Base-by-base conservation (phyloP, 1,284 basidiomycete genomes). In the Trametes sp. region DNA sequence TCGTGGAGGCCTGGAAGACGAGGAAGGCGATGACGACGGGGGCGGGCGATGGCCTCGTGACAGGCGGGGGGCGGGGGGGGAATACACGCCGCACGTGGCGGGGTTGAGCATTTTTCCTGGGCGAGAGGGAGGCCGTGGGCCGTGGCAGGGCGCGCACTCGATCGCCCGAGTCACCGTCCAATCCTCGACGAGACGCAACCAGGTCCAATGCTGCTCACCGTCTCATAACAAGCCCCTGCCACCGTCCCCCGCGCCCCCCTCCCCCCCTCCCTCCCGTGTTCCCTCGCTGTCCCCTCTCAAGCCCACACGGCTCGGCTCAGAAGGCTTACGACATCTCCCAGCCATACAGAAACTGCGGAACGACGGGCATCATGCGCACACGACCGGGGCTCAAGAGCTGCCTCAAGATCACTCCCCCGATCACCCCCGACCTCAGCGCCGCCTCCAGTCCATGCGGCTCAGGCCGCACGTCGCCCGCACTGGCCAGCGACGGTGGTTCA, bases 361-460 rank as follows among this genome's bases (percentile, higher is more conserved):
- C 24, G 16, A 41, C 51, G 73, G 61, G 79, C 52, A 59, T 44
- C 28, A 58, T 59, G 54, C 50, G 61, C 63, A 61, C 61, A 38
- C 63, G 66, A 63, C 55, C 55, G 5, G 44, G 36, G 4, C 45
- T 81, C 78, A 83, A 81, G 71, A 80, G 81, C 70, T 83, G 82
- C 70, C 74, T 83, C 49, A 82, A 82, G 69, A 65, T 68, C 57
- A 66, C 72, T 1, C 73, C 73, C 1, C 67, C 66, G 26, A 73
- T 73, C 48, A 74, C 71, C 49, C 76, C 75, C 50, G 68, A 70
- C 49, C 68, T 62, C 63, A 70, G 67, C 45, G 63, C 68, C 11
- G 68, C 68, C 19, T 59, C 64, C 54, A 68, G 69, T 35, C 70
- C 71, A n/a, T 63, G 62, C 58, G 55, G 60, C 19, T 66, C 67